These are phyloP conservation scores for Candida chauliodis DNA, from an alignment of 805 yeast species.

Conservation along the genomic window DNA sequence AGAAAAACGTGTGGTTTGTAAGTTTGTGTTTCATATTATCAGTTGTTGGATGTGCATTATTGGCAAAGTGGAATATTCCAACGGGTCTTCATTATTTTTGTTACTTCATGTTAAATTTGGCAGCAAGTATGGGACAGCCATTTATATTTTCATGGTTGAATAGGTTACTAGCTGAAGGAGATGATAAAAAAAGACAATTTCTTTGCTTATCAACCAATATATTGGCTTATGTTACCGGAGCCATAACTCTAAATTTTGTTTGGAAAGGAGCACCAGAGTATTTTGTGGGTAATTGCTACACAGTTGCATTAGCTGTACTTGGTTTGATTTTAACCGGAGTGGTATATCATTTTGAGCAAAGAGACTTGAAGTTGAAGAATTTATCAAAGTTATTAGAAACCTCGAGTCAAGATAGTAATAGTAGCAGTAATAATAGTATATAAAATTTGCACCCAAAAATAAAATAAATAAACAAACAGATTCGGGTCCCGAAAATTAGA, in stretches of 20 bases:
- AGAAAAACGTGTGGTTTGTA: slow-evolving; percentile 34
- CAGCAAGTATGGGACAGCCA: slow-evolving; percentile 53
- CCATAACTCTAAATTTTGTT: slow-evolving; percentile 37
- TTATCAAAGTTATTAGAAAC: background rate
- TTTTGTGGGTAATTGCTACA: slow-evolving; percentile 31
- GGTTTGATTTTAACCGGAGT: slow-evolving; percentile 28
- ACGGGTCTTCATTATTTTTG: slow-evolving; percentile 47
- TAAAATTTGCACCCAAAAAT: slow-evolving; percentile 2
- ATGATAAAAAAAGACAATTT: slow-evolving; percentile 34
- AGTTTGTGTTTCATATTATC: slow-evolving; percentile 34
- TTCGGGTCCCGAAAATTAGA: background rate
- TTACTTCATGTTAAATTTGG: slow-evolving; percentile 46
- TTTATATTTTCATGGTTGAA: slow-evolving; percentile 57
- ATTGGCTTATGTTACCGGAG: slow-evolving; percentile 36
- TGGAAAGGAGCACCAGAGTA: slow-evolving; percentile 37
- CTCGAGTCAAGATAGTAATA: background rate
- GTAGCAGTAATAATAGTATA: background rate
- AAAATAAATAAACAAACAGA: too few relatives aligned
- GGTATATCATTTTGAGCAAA: slow-evolving; percentile 21
- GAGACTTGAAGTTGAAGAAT: slow-evolving; percentile 20
- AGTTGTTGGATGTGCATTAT: slow-evolving; percentile 39
- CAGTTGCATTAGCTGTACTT: slow-evolving; percentile 26
- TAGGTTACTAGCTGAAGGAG: slow-evolving; percentile 40
- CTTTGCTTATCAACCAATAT: slow-evolving; percentile 37
- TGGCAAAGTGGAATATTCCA: slow-evolving; percentile 49